Evolutionary conservation across 495 filamentous ascomycete genomes (phyloP), one percentile per base, ranked within the genome.

Genomic region (Neurospora sp.): DNA sequence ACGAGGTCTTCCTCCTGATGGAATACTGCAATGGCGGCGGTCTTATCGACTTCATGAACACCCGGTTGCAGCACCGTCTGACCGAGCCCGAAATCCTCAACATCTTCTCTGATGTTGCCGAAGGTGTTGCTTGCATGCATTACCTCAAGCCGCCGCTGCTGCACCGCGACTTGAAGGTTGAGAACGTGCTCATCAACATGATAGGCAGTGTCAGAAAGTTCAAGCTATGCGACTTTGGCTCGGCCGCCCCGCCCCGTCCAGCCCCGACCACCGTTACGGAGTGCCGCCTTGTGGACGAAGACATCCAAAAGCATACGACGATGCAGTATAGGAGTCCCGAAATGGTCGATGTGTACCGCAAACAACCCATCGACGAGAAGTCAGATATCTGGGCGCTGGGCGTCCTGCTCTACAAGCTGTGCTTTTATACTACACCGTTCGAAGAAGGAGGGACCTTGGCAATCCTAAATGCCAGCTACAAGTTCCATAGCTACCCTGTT

Each of bases 31-130:
- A 89, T 75, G 89, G 89, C 77, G 96, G 96, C 75, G 96, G 96
- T 38, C 83, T 99, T 78, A 99, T 99, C 80, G 96, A 99, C 84
- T 99, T 98, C 83, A 99, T 99, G 96, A 99, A 99, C 83, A 99
- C 96, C 44, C 90, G 96, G 40, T 84, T 99, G 75, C 96, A 98
- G 83, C 93, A 98, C 81, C 93, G 96, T 54, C 87, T 99, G 80
- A 99, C 95, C 62, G 96, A 99, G 85, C 95, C 96, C 44, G 96
- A 99, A 84, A 94, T 99, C 74, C 86, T 99, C 74, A 93, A 96
- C 82, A 99, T 99, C 80, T 98, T 99, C 83, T 90, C 92, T 18
- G 96, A 98, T 80, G 93, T 97, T 39, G 91, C 96, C 23, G 94
- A 98, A 82, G 96, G 96, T 44, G 96, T 99, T 70, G 96, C 96